Base-by-base conservation (phyloP, 202 grass and related monocot species). In the Schoenoplectus tabernaemontani region DNA sequence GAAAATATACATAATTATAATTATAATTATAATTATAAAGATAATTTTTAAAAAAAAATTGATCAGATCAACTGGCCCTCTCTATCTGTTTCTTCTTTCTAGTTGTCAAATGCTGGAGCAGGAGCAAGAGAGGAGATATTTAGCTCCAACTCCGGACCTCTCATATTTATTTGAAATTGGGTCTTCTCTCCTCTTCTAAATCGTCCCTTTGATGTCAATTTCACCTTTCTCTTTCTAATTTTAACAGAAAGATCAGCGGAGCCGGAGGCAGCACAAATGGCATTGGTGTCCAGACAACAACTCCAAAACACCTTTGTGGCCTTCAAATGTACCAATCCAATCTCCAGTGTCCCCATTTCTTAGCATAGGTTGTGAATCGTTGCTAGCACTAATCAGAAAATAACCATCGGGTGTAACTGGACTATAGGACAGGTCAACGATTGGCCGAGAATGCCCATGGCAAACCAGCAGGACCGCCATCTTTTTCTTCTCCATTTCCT, bases 271-370 rank as follows among this genome's bases (percentile, higher is more conserved):
- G 92, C 96, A 81, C 73, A 87, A 38, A 96, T 64, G 77, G 92
- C 92, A 91, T 91, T 93, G 76, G 85, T 93, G 63, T 99, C 96
- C 1, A 99, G 90, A 75, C 96, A 93, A 50, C 88, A 96, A 83
- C 96, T 96, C 92, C 96, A 99, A 59, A 59, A 92, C 96, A 76
- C 96, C 96, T 82, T 99, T 99, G 77, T 99, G 96, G 39, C 96
- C 96, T 91, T 96, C 85, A 81, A 99, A 99, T 59, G 96, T 99
- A 20, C 96, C 96, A 88, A 99, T 99, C 96, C 96, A 99, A 78
- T 99, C 96, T 78, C 96, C 96, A 46, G 96, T 93, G 67, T 96
- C 96, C 22, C 96, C 96, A 83, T 99, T 99, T 81, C 96, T 93
- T 72, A 99, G 88, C 92, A 99, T 99, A 4, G 96, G 96, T 77